phyloP scores from a whole-genome alignment of 192 early-diverging fungal species.

The Geranomyces michiganensis region DNA sequence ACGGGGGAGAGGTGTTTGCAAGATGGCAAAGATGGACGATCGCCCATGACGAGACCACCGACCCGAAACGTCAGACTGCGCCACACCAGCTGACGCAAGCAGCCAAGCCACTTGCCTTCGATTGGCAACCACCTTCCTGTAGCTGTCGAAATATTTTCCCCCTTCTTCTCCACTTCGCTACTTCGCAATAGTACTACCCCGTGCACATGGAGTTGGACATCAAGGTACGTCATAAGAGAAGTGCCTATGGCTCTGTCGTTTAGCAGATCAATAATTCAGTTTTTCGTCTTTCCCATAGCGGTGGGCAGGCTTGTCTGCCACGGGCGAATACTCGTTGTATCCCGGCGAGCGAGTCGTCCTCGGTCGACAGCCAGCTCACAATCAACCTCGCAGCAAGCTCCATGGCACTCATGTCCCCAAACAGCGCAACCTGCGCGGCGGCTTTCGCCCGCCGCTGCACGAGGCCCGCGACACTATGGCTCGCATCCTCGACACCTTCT shows the following conservation, averaged over 20 bases:
- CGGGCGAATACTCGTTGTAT: conserved; percentile 13
- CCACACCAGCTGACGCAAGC: too few relatives aligned
- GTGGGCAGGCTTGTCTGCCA: conserved; percentile 13
- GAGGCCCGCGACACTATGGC: conserved; percentile 19
- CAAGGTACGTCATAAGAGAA: background rate
- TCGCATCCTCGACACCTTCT: conserved; percentile 12
- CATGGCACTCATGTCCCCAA: background rate
- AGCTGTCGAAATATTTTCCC: too few relatives aligned
- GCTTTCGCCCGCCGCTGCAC: background rate
- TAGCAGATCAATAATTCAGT: too few relatives aligned
- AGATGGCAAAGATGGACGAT: too few relatives aligned
- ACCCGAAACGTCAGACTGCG: too few relatives aligned
- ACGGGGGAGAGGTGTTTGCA: too few relatives aligned
- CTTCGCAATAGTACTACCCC: too few relatives aligned
- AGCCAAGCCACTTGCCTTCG: too few relatives aligned
- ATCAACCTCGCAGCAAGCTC: background rate
- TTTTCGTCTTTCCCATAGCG: conserved; percentile 5
- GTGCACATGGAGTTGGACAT: conserved; percentile 1
- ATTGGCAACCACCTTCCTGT: too few relatives aligned
- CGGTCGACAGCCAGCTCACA: background rate
- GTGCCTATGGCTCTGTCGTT: background rate
- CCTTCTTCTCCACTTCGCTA: too few relatives aligned
- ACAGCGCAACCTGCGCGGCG: background rate
- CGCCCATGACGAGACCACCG: too few relatives aligned
- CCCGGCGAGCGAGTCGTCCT: conserved; percentile 26